Conservation (phyloP, 148 eudicot genomes). For the Rhododendron molle region DNA sequence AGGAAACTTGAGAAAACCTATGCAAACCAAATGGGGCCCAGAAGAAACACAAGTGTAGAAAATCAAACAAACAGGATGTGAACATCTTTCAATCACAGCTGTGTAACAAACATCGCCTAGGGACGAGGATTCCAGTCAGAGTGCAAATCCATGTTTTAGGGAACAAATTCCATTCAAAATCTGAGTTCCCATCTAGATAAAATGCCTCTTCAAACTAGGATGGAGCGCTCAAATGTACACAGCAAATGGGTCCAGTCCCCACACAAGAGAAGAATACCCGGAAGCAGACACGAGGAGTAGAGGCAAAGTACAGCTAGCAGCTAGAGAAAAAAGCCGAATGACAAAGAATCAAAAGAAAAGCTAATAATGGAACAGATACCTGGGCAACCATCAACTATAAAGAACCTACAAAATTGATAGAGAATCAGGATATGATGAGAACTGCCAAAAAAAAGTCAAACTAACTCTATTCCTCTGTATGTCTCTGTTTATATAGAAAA, state of each 20-base stretch:
- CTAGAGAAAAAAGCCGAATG: neutral
- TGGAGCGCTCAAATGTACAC: neutral
- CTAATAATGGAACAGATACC: neutral
- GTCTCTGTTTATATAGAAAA: neutral
- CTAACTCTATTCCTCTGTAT: neutral
- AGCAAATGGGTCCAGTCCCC: neutral
- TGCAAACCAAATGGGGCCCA: neutral
- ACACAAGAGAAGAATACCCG: neutral
- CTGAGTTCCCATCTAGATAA: too few relatives aligned
- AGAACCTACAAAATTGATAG: neutral
- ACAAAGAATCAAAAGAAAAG: neutral
- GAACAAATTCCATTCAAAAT: neutral
- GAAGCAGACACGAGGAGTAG: neutral
- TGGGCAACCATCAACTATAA: neutral
- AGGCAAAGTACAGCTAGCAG: neutral
- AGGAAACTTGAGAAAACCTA: neutral
- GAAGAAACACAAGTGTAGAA: neutral
- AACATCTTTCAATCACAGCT: neutral
- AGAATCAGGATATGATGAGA: neutral
- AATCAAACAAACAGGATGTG: neutral
- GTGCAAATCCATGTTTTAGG: neutral
- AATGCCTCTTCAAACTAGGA: neutral
- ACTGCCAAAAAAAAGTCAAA: neutral
- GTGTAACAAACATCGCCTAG: neutral
- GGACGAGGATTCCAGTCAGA: neutral